Evolutionary conservation across 495 filamentous ascomycete genomes (phyloP), one percentile per base, ranked within the genome.

Genomic region (Tuber borchii): DNA sequence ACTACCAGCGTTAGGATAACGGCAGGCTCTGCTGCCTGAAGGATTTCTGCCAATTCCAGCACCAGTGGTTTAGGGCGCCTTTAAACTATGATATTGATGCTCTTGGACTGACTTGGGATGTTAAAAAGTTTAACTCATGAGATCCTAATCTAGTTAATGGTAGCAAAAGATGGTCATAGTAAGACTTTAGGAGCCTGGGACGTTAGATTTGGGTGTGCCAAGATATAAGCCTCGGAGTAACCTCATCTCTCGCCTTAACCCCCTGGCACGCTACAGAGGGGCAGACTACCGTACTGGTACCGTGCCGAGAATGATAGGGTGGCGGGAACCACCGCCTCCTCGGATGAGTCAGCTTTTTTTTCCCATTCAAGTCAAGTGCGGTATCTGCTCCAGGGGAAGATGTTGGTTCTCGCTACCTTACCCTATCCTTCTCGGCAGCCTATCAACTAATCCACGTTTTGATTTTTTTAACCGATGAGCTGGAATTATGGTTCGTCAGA

Each of bases 141-240:
- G 51, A 31, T 31, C 51, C 51, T 10, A 56, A 56, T 56, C n/a
- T 26, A 56, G n/a, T 12, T n/a, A 26, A 61, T 61, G 9, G 26
- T 12, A 5, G 12, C 56, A 14, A 14, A 31, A 14, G 5, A 31
- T 61, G 56, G n/a, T 61, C 26, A 16, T 26, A 17, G 34, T 19
- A 34, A 31, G 14, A 12, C n/a, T 61, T 61, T 5, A 12, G 26
- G n/a, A 10, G 9, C 22, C 51, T 1, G 51, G 31, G 51, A 65
- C 56, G 56, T 65, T 65, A 19, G 56, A 34, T 65, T 65, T 65
- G 56, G 56, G 56, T 65, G 56, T 17, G 56, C 56, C 56, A 65
- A 65, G 56, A 34, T 65, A 65, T 65, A 16, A 65, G 56, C 26
- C 26, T 65, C 3, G 16, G 56, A 12, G 56, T 65, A 34, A 34